Evolutionary conservation across 805 yeast genomes (phyloP), one percentile per base, ranked within the genome.

Genomic region (Candida montana): DNA sequence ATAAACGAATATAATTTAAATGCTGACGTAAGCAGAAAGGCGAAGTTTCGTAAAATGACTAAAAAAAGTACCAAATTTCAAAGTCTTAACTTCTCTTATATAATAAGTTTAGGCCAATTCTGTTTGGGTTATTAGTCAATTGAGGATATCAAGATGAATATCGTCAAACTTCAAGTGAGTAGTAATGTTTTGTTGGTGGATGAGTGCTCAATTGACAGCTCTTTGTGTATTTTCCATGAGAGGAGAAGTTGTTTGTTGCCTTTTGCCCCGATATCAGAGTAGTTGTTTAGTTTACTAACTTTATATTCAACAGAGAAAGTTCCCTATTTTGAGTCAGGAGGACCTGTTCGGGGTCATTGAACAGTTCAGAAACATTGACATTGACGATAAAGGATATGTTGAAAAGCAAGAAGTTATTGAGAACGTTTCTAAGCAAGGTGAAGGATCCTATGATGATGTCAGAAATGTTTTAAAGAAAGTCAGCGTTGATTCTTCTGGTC

Each of bases 401-500:
- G 97, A 91, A 58, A 91, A 91, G 66, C 89, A 84, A 58, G 84
- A 83, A 43, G 95, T 86, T 29, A 82, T 91, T 61, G 90, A 88
- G 59, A 77, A 89, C 4, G 79, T 89, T 31, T 78, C 95, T 19
- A 77, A 79, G 42, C 64, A 79, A 23, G 97, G 97, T 16, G 77
- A 77, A 40, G 91, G 84, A 38, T 63, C 89, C 26, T 93, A 93
- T 58, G 99, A 93, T 63, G 85, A 83, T 51, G 91, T 95, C 19
- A 82, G 99, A 68, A 95, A 89, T 62, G 86, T 97, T 2, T 74
- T 93, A 59, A 93, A 93, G 60, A 77, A 75, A 40, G 97, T 89
- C 37, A 81, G 83, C 51, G 95, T 93, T 27, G 99, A 93, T 65
- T 95, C 98, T 13, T 83, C 95, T 5, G 99, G 99, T 20, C 91